Conservation (phyloP, 441 rosid species). For the Gossypium laxum region DNA sequence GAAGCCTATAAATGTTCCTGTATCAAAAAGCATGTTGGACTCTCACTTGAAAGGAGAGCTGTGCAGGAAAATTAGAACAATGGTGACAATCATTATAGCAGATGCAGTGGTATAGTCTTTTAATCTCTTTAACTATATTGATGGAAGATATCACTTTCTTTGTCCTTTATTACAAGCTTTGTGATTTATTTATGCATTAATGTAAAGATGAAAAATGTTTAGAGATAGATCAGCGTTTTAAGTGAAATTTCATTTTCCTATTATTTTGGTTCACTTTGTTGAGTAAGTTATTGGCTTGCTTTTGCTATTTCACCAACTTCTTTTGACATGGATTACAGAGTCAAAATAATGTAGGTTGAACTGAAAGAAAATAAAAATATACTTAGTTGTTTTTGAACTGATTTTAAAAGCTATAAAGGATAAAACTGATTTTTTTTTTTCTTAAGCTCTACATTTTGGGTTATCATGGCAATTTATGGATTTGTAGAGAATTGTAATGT, state of each 20-base stretch:
- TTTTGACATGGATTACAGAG: background rate
- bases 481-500: background rate
- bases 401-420: background rate
- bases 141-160: background rate
- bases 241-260: background rate
- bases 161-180: background rate
- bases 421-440: background rate
- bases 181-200: background rate
- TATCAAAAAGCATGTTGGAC: constrained; percentile 74
- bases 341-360: background rate
- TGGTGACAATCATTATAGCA: constrained; percentile 66
- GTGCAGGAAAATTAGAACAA: constrained; percentile 40
- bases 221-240: background rate
- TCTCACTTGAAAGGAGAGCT: constrained; percentile 63
- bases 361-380: background rate
- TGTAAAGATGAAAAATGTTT: constrained; percentile 1
- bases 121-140: background rate
- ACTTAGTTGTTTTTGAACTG: background rate
- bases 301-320: background rate
- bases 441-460: background rate
- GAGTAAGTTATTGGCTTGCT: constrained; percentile 3
- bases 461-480: background rate
- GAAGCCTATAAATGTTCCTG: constrained; percentile 81
- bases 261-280: background rate
- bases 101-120: constrained; percentile 63